A percentile compares a stretch with the other conserved stretches of the same genome.
phyloP scores from a whole-genome alignment of 2,329 filamentous ascomycete species.

The Ceratocystis cubensis region DNA sequence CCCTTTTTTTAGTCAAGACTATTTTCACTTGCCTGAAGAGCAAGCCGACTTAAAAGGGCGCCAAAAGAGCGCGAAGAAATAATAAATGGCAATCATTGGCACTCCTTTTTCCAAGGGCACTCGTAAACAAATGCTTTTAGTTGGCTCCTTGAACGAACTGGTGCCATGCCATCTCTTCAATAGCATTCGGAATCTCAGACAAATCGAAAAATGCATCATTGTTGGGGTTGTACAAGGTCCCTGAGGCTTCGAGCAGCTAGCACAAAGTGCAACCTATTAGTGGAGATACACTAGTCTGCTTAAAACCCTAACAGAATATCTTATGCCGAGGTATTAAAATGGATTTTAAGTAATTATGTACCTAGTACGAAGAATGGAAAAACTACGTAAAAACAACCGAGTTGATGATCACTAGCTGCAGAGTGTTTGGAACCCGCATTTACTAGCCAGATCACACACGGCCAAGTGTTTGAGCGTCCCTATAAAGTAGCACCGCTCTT shows the following conservation, averaged over 20 bases:
- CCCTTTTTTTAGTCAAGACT: conserved; percentile 5
- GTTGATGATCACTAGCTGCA: no score
- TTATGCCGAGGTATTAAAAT: neutral
- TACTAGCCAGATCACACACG: neutral
- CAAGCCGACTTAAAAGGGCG: neutral
- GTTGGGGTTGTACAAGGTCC: neutral
- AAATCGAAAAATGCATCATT: neutral
- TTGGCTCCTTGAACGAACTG: neutral
- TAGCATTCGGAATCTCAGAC: neutral
- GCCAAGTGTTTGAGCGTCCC: neutral
- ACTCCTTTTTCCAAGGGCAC: neutral
- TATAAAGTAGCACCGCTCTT: neutral
- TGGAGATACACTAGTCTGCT: neutral
- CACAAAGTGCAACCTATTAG: neutral
- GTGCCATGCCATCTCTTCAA: neutral
- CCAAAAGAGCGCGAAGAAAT: neutral
- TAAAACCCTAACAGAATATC: no score
- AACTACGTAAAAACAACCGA: no score
- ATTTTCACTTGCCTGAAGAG: neutral
- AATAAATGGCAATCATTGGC: no score
- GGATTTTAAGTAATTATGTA: no score
- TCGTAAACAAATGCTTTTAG: neutral
- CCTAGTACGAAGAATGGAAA: no score
- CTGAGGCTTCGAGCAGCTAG: neutral
- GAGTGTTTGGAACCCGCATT: no score